Conservation (phyloP, 306 rosid species). For the Lathyrus oleraceus region DNA sequence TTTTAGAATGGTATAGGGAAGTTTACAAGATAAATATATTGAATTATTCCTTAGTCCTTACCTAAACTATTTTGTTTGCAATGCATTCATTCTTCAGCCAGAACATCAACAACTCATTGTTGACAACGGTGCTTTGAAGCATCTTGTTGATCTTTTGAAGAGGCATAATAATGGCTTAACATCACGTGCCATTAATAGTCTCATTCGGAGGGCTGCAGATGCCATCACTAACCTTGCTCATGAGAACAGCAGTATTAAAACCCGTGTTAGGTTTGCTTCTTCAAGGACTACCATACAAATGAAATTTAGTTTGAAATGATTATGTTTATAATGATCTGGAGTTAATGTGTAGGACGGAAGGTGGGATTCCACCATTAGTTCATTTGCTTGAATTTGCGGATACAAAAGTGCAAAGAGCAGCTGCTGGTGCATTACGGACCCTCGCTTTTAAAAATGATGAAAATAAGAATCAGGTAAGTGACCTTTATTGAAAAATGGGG, state of each 20-base stretch:
- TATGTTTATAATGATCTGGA: conserved; percentile 31
- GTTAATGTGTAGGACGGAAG: conserved; percentile 74
- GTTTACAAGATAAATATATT: conserved; percentile 1
- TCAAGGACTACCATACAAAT: conserved; percentile 19
- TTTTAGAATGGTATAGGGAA: conserved; percentile 21
- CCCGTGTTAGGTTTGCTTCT: conserved; percentile 82
- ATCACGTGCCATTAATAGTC: conserved; percentile 79
- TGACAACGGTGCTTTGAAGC: conserved; percentile 78
- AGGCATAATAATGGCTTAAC: conserved; percentile 60
- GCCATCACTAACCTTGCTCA: conserved; percentile 98
- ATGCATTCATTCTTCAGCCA: conserved; percentile 72
- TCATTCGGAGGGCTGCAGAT: conserved; percentile 97
- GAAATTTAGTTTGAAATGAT: conserved; percentile 17
- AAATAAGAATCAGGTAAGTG: conserved; percentile 87
- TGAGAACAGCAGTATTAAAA: conserved; percentile 91
- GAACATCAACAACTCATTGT: conserved; percentile 97
- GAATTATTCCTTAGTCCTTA: conserved; percentile 43
- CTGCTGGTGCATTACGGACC: conserved; percentile 96
- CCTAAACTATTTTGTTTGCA: conserved; percentile 35
- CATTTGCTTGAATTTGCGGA: conserved; percentile 89
- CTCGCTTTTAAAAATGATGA: conserved; percentile 94
- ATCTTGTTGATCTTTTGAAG: conserved; percentile 84
- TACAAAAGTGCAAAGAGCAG: conserved; percentile 97
- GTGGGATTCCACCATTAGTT: conserved; percentile 97
- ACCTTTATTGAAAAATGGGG: conserved; percentile 16